These are phyloP conservation scores for Aspergillus neotritici DNA, from an alignment of 2,329 filamentous ascomycete species.

Conservation along the genomic window DNA sequence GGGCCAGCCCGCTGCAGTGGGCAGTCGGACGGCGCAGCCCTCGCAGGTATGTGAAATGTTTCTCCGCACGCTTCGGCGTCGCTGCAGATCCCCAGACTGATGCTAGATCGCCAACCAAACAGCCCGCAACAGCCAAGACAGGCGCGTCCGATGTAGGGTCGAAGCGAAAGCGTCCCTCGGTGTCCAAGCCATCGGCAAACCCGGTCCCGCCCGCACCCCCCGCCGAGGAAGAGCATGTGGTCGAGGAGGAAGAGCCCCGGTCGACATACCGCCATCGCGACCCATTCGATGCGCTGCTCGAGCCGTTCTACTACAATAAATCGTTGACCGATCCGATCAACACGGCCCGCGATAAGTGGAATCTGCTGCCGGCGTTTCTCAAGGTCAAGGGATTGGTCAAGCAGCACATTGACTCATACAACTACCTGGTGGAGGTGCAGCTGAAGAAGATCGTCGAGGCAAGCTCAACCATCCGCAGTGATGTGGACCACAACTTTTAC, in stretches of 20 bases:
- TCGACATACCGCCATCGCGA: slow-evolving; percentile 28
- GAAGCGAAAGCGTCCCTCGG: slow-evolving; percentile 25
- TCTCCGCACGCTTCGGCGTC: slow-evolving; percentile 11
- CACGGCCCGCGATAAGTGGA: slow-evolving; percentile 83
- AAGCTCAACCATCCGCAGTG: slow-evolving; percentile 81
- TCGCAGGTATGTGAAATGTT: slow-evolving; percentile 31
- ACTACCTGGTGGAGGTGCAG: slow-evolving; percentile 95
- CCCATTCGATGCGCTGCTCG: slow-evolving; percentile 57
- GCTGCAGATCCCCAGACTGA: not conserved
- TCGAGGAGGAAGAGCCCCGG: slow-evolving; percentile 15
- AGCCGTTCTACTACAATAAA: slow-evolving; percentile 67
- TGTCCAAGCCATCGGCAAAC: slow-evolving; percentile 20
- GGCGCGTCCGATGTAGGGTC: slow-evolving; percentile 15
- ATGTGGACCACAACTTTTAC: slow-evolving; percentile 88
- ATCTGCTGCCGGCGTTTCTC: slow-evolving; percentile 90
- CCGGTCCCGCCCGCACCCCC: slow-evolving; percentile 14
- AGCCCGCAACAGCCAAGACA: slow-evolving; percentile 13
- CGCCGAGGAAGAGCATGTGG: slow-evolving; percentile 14
- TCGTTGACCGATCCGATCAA: slow-evolving; percentile 63
- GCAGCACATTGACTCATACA: slow-evolving; percentile 98
- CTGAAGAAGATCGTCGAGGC: slow-evolving; percentile 94
- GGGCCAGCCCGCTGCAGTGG: slow-evolving; percentile 27
- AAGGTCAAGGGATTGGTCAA: slow-evolving; percentile 97
- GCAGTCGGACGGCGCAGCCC: slow-evolving; percentile 21
- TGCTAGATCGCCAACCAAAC: slow-evolving; percentile 10